A percentile compares a stretch with the other conserved stretches of the same genome.
Evolutionary conservation across 371 early-diverging fungal genomes (phyloP).

Genomic region (Sporodiniella umbellata): DNA sequence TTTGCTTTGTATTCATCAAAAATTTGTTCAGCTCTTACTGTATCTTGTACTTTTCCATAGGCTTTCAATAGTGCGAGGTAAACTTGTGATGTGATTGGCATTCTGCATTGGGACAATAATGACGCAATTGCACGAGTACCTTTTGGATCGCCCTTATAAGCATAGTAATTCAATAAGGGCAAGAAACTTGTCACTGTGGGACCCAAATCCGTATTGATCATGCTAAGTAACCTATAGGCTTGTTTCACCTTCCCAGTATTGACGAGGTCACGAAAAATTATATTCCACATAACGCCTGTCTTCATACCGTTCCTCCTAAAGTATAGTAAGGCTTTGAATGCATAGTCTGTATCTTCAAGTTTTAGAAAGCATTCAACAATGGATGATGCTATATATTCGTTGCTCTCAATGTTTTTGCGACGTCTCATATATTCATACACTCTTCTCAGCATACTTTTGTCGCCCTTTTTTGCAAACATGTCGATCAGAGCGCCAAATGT

Average conservation of each 20-base stretch:
- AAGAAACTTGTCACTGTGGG: constrained; percentile 18
- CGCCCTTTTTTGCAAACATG: constrained; percentile 43
- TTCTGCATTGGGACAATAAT: constrained; percentile 21
- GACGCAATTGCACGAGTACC: constrained; percentile 18
- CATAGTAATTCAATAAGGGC: constrained; percentile 28
- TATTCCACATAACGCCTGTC: constrained; percentile 19
- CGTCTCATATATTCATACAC: constrained; percentile 28
- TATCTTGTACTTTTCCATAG: constrained; percentile 39
- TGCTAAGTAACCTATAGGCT: constrained; percentile 23
- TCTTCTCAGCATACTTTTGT: constrained; percentile 18
- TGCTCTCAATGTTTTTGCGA: constrained; percentile 18
- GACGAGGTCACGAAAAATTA: constrained; percentile 26
- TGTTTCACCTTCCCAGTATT: constrained; percentile 16
- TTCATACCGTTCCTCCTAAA: constrained; percentile 1
- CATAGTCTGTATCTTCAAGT: constrained; percentile 22
- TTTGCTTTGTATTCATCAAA: constrained; percentile 20
- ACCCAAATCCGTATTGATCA: constrained; percentile 16
- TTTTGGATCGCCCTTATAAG: constrained; percentile 25
- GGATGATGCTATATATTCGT: constrained; percentile 28
- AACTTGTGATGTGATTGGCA: constrained; percentile 9
- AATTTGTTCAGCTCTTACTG: constrained; percentile 29
- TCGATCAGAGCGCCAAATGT: constrained; percentile 41
- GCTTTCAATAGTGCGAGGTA: constrained; percentile 41
- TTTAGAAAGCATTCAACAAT: constrained; percentile 34
- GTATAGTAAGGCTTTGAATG: not conserved